Evolutionary conservation across 371 early-diverging fungal genomes (phyloP), one percentile per base, ranked within the genome.

Genomic region (Rhizopus arrhizus): DNA sequence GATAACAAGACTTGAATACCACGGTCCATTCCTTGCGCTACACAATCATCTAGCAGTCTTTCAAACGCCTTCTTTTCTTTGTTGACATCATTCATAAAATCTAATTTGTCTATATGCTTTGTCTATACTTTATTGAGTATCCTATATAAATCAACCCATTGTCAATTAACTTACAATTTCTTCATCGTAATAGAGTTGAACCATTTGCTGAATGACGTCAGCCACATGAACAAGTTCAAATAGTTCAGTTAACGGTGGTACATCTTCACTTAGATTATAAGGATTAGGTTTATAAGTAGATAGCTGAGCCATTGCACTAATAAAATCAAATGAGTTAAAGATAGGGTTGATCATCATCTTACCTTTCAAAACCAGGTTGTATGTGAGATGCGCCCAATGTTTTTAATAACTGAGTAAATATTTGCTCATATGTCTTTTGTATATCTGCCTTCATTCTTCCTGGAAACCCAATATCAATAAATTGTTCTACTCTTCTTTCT

Each of bases 11-110:
- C 81, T 75, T 89, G 85, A 43, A 95, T 94, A 34, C 91, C 84
- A 62, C 88, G 86, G 76, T 95, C 95, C 85, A 95, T 82, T n/a
- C 96, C 95, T 22, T 80, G 75, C 0, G 95, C 95, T 2, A 95
- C 94, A 28, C 84, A 79, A 57, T 95, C 95, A 67, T 95, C 96
- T 33, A 94, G 72, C 22, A 84, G 45, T 7, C 87, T 80, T 73
- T 95, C 95, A 72, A 94, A 89, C 1, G 77, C 64, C 68, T 91
- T 89, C 64, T 94, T 94, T 59, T 94, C 94, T 59, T 91, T 88
- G 68, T 90, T 89, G 50, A 89, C 84, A 12, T 84, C 85, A 59
- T 90, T 88, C 59, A 95, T 76, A 66, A 95, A 95, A 66, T 95
- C 96, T 35, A 80, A 73, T 72, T 88, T 89, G 77, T 92, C 91